A percentile compares a stretch with the other conserved stretches of the same genome.
Conservation (phyloP, 176 grass and related monocot species). For the Eragrostis curvula region DNA sequence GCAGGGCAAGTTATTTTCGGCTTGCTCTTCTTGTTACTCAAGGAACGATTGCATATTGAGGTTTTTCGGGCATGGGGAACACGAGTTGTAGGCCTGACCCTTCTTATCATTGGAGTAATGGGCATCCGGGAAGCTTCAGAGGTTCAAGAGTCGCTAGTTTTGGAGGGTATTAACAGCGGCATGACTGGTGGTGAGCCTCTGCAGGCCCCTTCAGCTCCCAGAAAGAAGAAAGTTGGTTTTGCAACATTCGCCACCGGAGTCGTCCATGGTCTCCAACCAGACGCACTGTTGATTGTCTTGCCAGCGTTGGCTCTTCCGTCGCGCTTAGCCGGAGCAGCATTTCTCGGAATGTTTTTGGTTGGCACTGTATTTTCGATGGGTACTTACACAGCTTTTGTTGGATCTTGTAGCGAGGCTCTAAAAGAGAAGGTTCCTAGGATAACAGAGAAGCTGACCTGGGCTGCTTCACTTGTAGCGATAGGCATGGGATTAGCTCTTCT, state of each 20-base stretch:
- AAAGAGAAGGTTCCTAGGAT: slow-evolving; percentile 91
- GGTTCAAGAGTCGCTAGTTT: slow-evolving; percentile 54
- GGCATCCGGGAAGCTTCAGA: slow-evolving; percentile 81
- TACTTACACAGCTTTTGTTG: slow-evolving; percentile 91
- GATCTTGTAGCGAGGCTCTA: slow-evolving; percentile 89
- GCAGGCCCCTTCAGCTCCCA: slow-evolving; percentile 32
- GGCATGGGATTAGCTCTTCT: slow-evolving; percentile 85
- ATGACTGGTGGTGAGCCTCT: slow-evolving; percentile 35
- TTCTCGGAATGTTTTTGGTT: slow-evolving; percentile 85
- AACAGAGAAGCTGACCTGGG: slow-evolving; percentile 98
- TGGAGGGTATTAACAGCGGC: slow-evolving; percentile 51
- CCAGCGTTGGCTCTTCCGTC: slow-evolving; percentile 87
- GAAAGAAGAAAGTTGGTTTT: slow-evolving; percentile 91
- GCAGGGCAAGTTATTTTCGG: slow-evolving; percentile 97
- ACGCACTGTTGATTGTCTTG: slow-evolving; percentile 89
- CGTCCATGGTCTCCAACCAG: slow-evolving; percentile 90
- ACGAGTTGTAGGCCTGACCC: slow-evolving; percentile 89
- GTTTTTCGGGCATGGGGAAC: slow-evolving; percentile 86
- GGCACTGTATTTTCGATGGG: slow-evolving; percentile 95
- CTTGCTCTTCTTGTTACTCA: slow-evolving; percentile 88
- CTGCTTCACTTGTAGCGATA: slow-evolving; percentile 85
- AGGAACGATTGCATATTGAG: slow-evolving; percentile 93
- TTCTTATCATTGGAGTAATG: slow-evolving; percentile 80
- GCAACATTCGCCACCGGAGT: slow-evolving; percentile 88
- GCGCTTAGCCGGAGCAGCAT: slow-evolving; percentile 80